phyloP scores from a whole-genome alignment of 1,139 yeast species.

The Pichia sorboxylosa region DNA sequence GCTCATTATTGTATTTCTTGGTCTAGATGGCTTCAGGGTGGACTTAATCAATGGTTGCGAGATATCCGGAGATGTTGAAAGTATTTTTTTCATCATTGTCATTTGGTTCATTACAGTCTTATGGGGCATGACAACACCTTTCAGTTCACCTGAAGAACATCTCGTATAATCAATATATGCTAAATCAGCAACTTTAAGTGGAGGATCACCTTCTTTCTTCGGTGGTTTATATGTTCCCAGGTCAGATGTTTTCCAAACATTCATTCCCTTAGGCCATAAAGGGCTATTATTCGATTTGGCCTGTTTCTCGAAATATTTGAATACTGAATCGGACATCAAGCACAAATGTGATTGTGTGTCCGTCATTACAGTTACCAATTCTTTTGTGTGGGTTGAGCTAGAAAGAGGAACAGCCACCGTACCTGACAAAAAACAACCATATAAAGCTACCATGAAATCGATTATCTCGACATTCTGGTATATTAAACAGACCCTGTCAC shows the following conservation, averaged over 20 bases:
- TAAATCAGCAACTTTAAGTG: conserved; percentile 59
- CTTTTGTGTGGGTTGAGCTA: conserved; percentile 52
- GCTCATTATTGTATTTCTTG: conserved; percentile 38
- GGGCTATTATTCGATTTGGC: conserved; percentile 24
- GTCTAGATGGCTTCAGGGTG: conserved; percentile 24
- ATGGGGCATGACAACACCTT: conserved; percentile 91
- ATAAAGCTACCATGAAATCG: conserved; percentile 74
- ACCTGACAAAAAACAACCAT: conserved; percentile 90
- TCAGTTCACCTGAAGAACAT: conserved; percentile 79
- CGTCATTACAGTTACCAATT: conserved; percentile 59
- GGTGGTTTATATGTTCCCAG: conserved; percentile 61
- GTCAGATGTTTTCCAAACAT: conserved; percentile 81
- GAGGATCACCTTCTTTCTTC: conserved; percentile 51
- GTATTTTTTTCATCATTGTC: conserved; percentile 58
- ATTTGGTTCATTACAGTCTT: conserved; percentile 82
- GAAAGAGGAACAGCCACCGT: conserved; percentile 90
- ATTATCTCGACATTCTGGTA: conserved; percentile 77
- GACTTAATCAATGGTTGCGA: conserved; percentile 25
- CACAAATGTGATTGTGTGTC: conserved; percentile 70
- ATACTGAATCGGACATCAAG: conserved; percentile 68
- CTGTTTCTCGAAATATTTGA: conserved; percentile 55
- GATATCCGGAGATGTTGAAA: conserved; percentile 48
- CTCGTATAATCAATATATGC: conserved; percentile 91
- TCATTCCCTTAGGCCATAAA: conserved; percentile 45
- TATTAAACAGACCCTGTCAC: conserved; percentile 73